Percentiles rank a stretch among this genome's conserved stretches.
These are phyloP conservation scores for Meyerozyma athensensis DNA, from an alignment of 1,139 yeast genomes.

Conservation along the genomic window DNA sequence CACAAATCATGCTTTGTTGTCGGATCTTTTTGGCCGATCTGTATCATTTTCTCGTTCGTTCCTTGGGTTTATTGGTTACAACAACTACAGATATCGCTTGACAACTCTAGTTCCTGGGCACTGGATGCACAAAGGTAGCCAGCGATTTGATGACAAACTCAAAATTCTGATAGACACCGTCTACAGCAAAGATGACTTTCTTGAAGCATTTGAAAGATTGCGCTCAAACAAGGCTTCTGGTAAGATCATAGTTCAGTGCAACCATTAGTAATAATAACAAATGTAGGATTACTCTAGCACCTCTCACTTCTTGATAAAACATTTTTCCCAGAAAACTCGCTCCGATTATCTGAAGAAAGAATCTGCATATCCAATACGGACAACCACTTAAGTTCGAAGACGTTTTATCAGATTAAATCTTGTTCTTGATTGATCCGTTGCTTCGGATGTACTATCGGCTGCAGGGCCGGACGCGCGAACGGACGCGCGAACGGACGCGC, in stretches of 20 bases:
- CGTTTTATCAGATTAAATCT: too few relatives aligned
- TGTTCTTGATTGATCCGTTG: too few relatives aligned
- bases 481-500: not conserved
- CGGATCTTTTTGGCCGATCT: not conserved
- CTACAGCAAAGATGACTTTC: conserved; percentile 8
- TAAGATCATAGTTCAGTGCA: conserved; percentile 10
- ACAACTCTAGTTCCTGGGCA: not conserved
- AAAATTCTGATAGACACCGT: conserved; percentile 11
- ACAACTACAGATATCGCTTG: conserved; percentile 11
- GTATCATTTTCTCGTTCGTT: not conserved
- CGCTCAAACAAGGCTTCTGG: conserved; percentile 11
- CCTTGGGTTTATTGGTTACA: conserved; percentile 10
- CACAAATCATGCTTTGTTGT: conserved; percentile 2
- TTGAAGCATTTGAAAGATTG: conserved; percentile 9
- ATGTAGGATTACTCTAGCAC: too few relatives aligned
- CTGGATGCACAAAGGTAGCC: conserved; percentile 9
- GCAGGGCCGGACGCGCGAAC: not conserved
- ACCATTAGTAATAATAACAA: too few relatives aligned
- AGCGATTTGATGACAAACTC: conserved; percentile 7
- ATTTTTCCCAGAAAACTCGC: too few relatives aligned
- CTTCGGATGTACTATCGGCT: not conserved
- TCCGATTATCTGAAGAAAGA: too few relatives aligned
- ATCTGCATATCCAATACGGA: too few relatives aligned
- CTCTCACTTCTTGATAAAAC: too few relatives aligned
- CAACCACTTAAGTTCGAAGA: too few relatives aligned